Conservation (phyloP, 179 eudicot genomes). For the Drosera spatulata region DNA sequence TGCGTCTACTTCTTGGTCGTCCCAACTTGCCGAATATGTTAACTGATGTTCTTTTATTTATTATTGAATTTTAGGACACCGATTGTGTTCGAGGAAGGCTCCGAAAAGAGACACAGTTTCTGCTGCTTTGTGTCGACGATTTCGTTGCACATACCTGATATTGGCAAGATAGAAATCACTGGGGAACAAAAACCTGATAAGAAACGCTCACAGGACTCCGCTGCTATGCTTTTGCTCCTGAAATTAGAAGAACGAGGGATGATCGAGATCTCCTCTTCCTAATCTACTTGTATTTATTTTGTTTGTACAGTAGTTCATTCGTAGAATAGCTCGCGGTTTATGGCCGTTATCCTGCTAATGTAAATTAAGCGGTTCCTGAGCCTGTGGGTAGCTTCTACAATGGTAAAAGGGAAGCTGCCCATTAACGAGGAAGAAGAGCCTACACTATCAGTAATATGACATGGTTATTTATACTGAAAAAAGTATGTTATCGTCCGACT, state of each 20-base stretch:
- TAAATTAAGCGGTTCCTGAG: no score
- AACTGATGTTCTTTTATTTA: background rate
- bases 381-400: no score
- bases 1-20: background rate
- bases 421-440: no score
- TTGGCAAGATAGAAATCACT: constrained; percentile 35
- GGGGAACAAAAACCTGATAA: constrained; percentile 72
- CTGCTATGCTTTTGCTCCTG: constrained; percentile 51
- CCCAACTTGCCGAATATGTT: background rate
- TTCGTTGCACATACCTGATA: constrained; percentile 53
- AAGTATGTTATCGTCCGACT: no score
- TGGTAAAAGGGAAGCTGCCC: no score
- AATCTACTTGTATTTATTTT: no score
- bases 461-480: no score
- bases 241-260: constrained; percentile 43
- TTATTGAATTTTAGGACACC: constrained; percentile 25
- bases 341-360: no score
- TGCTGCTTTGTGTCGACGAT: constrained; percentile 52
- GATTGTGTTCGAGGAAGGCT: constrained; percentile 42
- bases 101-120: constrained; percentile 35
- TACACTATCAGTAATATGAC: no score
- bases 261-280: constrained; percentile 23
- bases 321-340: no score
- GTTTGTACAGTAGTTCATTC: no score
- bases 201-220: constrained; percentile 76